phyloP scores from a whole-genome alignment of 78 protist species.

The Corallochytrium limacisporum region DNA sequence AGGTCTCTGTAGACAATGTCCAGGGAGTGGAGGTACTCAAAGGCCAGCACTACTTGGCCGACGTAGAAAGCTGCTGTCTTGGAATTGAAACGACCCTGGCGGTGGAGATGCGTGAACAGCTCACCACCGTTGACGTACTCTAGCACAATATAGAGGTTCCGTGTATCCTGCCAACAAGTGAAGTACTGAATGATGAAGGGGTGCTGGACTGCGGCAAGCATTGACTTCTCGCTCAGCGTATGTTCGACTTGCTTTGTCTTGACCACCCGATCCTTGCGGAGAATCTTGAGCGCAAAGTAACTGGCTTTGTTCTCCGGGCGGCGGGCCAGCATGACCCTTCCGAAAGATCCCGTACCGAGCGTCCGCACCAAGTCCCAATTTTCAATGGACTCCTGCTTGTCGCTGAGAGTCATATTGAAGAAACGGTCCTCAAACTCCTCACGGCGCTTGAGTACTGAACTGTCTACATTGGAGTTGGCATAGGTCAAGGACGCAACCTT shows the following conservation, averaged over 20 bases:
- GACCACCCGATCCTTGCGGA: slow-evolving; percentile 2
- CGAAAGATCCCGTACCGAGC: slow-evolving; percentile 33
- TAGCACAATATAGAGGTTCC: slow-evolving; percentile 1
- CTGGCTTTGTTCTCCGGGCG: too few species aligned
- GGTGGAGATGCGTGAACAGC: slow-evolving; percentile 47
- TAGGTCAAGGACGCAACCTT: too few species aligned
- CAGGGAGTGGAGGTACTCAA: slow-evolving; percentile 14
- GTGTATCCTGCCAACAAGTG: not conserved
- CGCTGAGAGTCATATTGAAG: too few species aligned
- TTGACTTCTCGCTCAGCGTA: slow-evolving; percentile 8
- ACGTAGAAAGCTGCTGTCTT: slow-evolving; percentile 5
- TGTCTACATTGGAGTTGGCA: too few species aligned
- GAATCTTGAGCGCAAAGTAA: not conserved
- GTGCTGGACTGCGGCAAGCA: not conserved
- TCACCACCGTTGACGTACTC: slow-evolving; percentile 77
- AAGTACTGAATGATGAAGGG: not conserved
- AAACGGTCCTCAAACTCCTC: too few species aligned
- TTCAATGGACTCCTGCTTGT: too few species aligned
- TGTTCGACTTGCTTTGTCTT: slow-evolving; percentile 7
- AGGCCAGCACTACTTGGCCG: slow-evolving; percentile 15
- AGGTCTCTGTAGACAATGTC: slow-evolving; percentile 20
- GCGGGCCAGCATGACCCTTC: slow-evolving; percentile 23
- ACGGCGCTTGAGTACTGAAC: too few species aligned
- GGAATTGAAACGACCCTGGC: not conserved
- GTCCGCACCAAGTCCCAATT: too few species aligned